phyloP scores from a whole-genome alignment of 1,139 yeast species.

The Yamadazyma siamensis region DNA sequence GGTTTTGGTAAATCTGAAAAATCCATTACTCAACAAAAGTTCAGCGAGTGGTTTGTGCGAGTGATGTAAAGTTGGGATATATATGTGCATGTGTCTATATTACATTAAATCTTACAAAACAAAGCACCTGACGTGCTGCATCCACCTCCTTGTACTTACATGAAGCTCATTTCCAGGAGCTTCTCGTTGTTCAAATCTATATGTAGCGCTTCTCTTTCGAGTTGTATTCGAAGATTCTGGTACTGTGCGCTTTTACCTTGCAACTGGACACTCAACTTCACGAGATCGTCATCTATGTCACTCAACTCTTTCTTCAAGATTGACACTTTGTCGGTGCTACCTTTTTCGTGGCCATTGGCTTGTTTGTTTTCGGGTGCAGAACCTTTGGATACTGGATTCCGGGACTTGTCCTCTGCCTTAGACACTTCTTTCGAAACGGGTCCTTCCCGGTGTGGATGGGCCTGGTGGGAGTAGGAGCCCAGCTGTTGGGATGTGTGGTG shows the following conservation, averaged over 20 bases:
- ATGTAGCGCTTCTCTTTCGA: constrained; percentile 32
- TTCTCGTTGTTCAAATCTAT: constrained; percentile 39
- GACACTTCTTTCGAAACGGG: constrained; percentile 1
- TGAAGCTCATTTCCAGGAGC: constrained; percentile 39
- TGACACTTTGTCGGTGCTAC: neutral
- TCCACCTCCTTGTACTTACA: too few species aligned
- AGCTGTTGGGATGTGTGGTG: too few species aligned
- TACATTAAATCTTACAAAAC: too few species aligned
- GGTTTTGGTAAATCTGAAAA: constrained; percentile 4
- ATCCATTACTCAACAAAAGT: constrained; percentile 4
- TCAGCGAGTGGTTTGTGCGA: neutral
- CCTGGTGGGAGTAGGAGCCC: neutral
- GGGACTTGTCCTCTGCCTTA: constrained; percentile 2
- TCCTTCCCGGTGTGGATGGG: too few species aligned
- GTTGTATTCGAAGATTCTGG: constrained; percentile 25
- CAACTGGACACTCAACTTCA: constrained; percentile 24
- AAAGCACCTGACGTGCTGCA: too few species aligned
- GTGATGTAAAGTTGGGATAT: neutral
- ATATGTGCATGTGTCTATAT: neutral
- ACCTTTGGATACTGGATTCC: too few species aligned
- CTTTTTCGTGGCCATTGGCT: neutral
- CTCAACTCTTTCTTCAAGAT: constrained; percentile 3
- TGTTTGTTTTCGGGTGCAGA: neutral
- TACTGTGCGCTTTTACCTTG: constrained; percentile 22
- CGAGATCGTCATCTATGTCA: constrained; percentile 17